Base-by-base conservation (phyloP, 1,139 yeast genomes). In the Hyphopichia buzzinii region DNA sequence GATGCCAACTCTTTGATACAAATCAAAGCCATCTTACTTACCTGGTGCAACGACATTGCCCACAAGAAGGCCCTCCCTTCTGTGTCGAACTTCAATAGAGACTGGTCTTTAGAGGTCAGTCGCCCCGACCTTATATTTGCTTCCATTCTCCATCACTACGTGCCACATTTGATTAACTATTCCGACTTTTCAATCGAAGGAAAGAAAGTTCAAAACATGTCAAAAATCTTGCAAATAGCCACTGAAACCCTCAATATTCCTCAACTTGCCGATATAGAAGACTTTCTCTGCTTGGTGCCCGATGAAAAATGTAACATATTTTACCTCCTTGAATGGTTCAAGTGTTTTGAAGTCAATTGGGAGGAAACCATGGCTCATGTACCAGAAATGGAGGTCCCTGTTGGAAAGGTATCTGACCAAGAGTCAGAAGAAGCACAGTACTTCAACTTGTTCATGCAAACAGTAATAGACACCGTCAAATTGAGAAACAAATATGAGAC, bases 241-340 rank as follows among this genome's bases (percentile, higher is more conserved):
- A 17, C 22, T 8, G 54, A 52, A 16, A 67, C 74, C 37, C 67
- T 79, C 17, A 77, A 77, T 0, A 76, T 83, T 28, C 78, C 83
- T 1, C 71, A 64, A 37, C 58, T 81, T 31, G 67, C 79, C n/a
- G 85, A 80, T 39, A 72, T 70, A 2, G 84, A 79, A 31, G 87
- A 81, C 55, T 71, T 82, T 39, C 64, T 64, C 34, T 62, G 66
- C 11, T 51, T 63, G 17, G 68, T 65, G 17, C 84, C 84, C 0
- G 88, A 82, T 48, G 89, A 83, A 48, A 74, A 79, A 44, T 74
- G 83, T 30, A 64, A 83, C n/a, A 69, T 82, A 48, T 74, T 83
- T 13, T 81, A 78, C 50, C 60, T 81, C n/a, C 72, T 83, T 17
- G 79, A 81, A 49, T 79, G 84, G 81, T 81, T 74, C 55, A 80